Evolutionary conservation across 768 basidiomycete species (phyloP).

Genomic region (Gymnopilus dilepis): DNA sequence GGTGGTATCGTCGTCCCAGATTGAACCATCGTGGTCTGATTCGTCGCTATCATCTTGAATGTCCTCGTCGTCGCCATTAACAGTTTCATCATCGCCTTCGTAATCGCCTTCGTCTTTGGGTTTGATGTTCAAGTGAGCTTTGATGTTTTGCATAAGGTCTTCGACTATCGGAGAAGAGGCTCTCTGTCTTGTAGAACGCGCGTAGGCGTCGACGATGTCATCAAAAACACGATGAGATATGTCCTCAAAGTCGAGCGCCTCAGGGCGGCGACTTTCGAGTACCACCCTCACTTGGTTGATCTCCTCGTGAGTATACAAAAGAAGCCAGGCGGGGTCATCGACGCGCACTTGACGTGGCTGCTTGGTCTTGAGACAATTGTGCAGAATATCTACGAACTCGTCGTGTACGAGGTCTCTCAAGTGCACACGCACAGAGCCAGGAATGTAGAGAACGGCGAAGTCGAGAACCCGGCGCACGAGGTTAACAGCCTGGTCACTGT

Average conservation of each 20-base stretch:
- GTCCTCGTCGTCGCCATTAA: background rate
- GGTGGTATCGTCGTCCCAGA: too few relatives aligned
- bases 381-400: too few relatives aligned
- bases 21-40: background rate
- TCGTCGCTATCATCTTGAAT: background rate
- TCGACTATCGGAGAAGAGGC: too few relatives aligned
- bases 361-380: too few relatives aligned
- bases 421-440: too few relatives aligned
- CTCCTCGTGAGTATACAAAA: background rate
- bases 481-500: conserved; percentile 9
- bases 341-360: background rate
- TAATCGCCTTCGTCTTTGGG: background rate
- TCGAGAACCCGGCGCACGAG: background rate
- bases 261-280: background rate
- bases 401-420: too few relatives aligned
- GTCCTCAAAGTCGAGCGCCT: too few relatives aligned
- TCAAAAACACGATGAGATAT: too few relatives aligned
- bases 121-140: too few relatives aligned
- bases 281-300: background rate
- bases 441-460: background rate
- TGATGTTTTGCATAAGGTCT: too few relatives aligned
- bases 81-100: background rate
- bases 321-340: conserved; percentile 5
- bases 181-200: too few relatives aligned
- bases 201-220: background rate